Percentiles rank a stretch among this genome's conserved stretches.
Evolutionary conservation across 495 filamentous ascomycete species (phyloP).

Genomic region (Penicillium salamii): DNA sequence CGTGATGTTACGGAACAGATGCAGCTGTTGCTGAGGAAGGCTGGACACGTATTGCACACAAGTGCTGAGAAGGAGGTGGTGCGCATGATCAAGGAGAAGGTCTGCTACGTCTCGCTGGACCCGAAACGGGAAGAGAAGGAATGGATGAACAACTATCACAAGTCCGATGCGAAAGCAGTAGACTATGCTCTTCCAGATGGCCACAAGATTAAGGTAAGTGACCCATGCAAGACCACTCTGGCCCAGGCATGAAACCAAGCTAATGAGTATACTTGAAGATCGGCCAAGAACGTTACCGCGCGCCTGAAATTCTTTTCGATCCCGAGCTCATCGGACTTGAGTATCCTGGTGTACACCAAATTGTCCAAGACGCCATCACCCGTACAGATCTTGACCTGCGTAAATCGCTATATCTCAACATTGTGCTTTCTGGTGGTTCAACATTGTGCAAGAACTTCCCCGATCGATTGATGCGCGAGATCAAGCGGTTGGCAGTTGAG

Average conservation of each 20-base stretch:
- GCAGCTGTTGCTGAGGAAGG: conserved; percentile 87
- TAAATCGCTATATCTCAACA: conserved; percentile 91
- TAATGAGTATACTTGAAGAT: conserved; percentile 46
- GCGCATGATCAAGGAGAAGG: conserved; percentile 91
- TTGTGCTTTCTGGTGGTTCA: conserved; percentile 92
- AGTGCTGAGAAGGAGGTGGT: conserved; percentile 98
- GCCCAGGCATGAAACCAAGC: neutral
- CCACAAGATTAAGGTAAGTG: conserved; percentile 77
- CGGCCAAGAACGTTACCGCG: conserved; percentile 88
- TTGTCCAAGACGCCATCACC: conserved; percentile 93
- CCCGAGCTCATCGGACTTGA: conserved; percentile 96
- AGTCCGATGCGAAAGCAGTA: conserved; percentile 63
- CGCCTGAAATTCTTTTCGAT: conserved; percentile 96
- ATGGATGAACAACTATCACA: conserved; percentile 63
- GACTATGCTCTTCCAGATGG: conserved; percentile 92
- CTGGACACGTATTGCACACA: conserved; percentile 92
- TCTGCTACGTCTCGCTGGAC: conserved; percentile 87
- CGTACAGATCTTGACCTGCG: conserved; percentile 97
- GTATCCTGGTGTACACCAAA: conserved; percentile 95
- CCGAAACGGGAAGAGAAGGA: conserved; percentile 95
- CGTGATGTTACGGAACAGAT: conserved; percentile 96
- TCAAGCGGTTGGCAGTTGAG: conserved; percentile 89
- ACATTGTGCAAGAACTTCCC: conserved; percentile 93
- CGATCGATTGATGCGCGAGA: conserved; percentile 87
- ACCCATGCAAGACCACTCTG: neutral